phyloP scores from a whole-genome alignment of 75 land plant species.

The Pinus albicaulis region DNA sequence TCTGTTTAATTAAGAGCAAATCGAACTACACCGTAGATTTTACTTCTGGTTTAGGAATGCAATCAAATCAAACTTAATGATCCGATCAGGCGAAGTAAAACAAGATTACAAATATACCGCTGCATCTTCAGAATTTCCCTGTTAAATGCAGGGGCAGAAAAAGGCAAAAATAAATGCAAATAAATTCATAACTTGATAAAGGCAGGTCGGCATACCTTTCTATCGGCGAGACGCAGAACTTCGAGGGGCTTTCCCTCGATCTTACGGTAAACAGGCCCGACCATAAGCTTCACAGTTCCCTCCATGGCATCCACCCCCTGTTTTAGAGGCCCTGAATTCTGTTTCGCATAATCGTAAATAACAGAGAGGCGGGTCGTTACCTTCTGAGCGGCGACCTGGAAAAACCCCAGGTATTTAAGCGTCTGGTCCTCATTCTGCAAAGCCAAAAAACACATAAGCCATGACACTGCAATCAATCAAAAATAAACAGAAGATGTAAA shows the following conservation, averaged over 20 bases:
- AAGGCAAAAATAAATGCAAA: too few relatives aligned
- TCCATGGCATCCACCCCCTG: slow-evolving; percentile 44
- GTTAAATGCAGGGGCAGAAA: too few relatives aligned
- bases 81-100: too few relatives aligned
- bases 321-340: slow-evolving; percentile 53
- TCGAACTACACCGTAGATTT: background rate
- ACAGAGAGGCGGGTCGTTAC: slow-evolving; percentile 13
- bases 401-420: slow-evolving; percentile 54
- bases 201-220: slow-evolving; percentile 29
- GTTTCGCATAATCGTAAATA: slow-evolving; percentile 55
- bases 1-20: background rate
- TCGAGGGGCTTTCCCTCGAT: slow-evolving; percentile 41
- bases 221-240: slow-evolving; percentile 42
- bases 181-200: too few relatives aligned
- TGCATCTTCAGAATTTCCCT: too few relatives aligned
- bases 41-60: background rate
- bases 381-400: slow-evolving; percentile 25
- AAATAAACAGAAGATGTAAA: too few relatives aligned
- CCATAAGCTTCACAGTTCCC: slow-evolving; percentile 37
- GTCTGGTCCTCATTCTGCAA: background rate
- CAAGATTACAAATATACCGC: too few relatives aligned
- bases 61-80: background rate
- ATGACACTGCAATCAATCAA: too few relatives aligned
- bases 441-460: too few relatives aligned
- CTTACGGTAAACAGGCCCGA: slow-evolving; percentile 48